phyloP scores from a whole-genome alignment of 176 grass and related monocot genomes.

The Cenchrus fungigraminus region DNA sequence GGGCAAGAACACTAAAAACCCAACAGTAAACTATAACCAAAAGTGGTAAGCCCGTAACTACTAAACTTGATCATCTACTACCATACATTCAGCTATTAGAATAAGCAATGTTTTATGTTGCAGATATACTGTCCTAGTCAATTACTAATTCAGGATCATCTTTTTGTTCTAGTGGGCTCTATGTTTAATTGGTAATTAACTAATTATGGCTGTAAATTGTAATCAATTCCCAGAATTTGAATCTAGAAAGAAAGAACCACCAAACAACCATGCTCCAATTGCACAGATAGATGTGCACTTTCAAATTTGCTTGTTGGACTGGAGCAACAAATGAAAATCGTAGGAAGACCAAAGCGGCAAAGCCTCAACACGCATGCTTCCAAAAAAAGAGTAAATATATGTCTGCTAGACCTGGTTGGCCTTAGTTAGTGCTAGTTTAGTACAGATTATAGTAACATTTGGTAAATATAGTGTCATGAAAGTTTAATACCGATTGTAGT shows the following conservation, averaged over 20 bases:
- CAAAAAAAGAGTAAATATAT: background rate
- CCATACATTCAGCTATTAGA: background rate
- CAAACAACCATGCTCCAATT: constrained; percentile 10
- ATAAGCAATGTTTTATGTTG: background rate
- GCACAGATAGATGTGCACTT: constrained; percentile 16
- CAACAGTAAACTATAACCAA: background rate
- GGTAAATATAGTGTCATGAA: background rate
- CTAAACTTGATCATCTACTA: background rate
- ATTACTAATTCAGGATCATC: background rate
- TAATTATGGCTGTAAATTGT: background rate
- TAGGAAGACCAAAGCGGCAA: background rate
- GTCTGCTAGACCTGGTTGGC: constrained; percentile 14
- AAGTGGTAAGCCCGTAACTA: background rate
- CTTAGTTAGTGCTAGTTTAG: background rate
- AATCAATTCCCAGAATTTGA: constrained; percentile 8
- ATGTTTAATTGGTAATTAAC: background rate
- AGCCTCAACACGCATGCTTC: background rate
- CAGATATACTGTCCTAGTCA: background rate
- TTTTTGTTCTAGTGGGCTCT: background rate
- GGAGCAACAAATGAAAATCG: background rate
- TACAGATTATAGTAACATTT: background rate
- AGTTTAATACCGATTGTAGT: background rate
- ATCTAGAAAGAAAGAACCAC: background rate
- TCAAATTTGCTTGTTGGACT: constrained; percentile 9
- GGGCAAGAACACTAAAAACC: too few species aligned